Evolutionary conservation across 1,284 basidiomycete species (phyloP).

Genomic region (Pascua sp.): DNA sequence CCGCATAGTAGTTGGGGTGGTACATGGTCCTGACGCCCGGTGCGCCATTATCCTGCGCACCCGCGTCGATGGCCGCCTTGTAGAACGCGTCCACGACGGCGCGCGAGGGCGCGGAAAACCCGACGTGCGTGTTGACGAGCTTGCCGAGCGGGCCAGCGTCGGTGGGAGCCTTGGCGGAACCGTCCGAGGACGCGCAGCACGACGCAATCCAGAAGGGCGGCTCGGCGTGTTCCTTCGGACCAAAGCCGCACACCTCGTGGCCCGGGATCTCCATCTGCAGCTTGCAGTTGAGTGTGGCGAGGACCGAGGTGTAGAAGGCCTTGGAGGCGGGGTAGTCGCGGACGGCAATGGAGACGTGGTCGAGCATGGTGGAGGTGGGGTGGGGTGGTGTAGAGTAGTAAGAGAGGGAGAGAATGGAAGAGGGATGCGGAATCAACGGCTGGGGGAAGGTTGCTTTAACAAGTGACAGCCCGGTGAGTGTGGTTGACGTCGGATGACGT

Average conservation of each 20-base stretch:
- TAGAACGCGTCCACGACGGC: slow-evolving; percentile 12
- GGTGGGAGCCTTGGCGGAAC: background rate
- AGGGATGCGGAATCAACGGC: no score
- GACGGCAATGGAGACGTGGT: slow-evolving; percentile 14
- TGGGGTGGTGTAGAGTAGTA: background rate
- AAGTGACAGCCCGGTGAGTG: no score
- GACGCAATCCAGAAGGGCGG: slow-evolving; percentile 14
- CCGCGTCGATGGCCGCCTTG: slow-evolving; percentile 13
- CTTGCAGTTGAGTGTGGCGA: slow-evolving; percentile 8
- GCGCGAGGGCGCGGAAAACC: slow-evolving; percentile 1
- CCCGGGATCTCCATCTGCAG: slow-evolving; percentile 8
- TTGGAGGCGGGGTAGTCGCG: slow-evolving; percentile 12
- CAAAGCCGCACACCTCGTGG: slow-evolving; percentile 8
- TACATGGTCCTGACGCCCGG: slow-evolving; percentile 13
- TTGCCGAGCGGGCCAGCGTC: background rate
- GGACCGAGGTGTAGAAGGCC: slow-evolving; percentile 11
- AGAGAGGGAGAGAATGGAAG: background rate
- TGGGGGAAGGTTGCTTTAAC: no score
- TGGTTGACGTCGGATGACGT: no score
- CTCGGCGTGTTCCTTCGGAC: background rate
- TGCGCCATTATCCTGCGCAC: slow-evolving; percentile 13
- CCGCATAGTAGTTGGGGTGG: slow-evolving; percentile 19
- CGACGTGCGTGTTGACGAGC: slow-evolving; percentile 6
- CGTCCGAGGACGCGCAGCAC: background rate
- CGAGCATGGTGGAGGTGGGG: slow-evolving; percentile 9